Percentiles rank a stretch among this genome's conserved stretches.
These are phyloP conservation scores for Eucalyptus coolabah DNA, from an alignment of 345 rosid genomes.

Conservation along the genomic window DNA sequence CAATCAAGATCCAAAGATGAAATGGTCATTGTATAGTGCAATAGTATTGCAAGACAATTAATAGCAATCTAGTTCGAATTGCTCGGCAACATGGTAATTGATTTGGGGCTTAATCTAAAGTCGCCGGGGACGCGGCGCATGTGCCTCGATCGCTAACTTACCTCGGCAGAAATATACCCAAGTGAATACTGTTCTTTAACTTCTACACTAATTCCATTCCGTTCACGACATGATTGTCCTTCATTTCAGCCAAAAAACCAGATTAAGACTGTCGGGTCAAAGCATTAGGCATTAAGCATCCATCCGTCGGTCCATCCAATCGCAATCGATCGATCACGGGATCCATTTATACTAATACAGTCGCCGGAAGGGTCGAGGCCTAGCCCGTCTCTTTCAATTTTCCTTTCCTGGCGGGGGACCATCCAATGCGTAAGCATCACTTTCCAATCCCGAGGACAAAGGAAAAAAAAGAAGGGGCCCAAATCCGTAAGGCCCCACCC, in stretches of 20 bases:
- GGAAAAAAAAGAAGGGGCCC: neutral
- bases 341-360: too few species aligned
- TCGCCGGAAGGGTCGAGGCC: neutral
- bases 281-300: neutral
- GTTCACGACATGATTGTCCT: neutral
- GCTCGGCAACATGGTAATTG: neutral
- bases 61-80: neutral
- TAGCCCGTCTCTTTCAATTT: neutral
- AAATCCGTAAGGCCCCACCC: neutral
- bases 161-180: neutral
- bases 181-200: neutral
- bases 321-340: neutral
- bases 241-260: neutral
- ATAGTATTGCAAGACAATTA: too few species aligned
- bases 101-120: neutral
- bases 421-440: neutral
- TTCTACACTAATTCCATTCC: neutral
- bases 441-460: neutral
- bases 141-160: neutral
- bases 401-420: neutral
- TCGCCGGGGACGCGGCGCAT: fast-evolving
- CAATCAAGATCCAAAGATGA: too few species aligned
- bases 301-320: neutral
- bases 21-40: neutral
- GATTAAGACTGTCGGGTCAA: neutral